Evolutionary conservation across 306 rosid species (phyloP).

Genomic region (Parietaria judaica): DNA sequence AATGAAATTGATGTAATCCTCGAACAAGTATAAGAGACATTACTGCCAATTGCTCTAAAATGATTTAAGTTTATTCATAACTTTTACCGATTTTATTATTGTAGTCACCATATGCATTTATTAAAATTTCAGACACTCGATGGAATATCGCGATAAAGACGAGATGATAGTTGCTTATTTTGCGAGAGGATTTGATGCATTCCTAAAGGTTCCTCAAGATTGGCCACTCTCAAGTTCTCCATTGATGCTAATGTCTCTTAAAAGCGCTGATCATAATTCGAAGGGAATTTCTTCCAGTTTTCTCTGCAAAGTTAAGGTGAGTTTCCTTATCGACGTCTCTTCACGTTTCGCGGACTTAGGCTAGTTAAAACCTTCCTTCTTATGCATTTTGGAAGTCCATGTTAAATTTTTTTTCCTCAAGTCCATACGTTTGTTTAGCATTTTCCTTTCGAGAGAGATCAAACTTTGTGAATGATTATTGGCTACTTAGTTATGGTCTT

Average conservation of each 20-base stretch:
- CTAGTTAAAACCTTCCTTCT: constrained; percentile 8
- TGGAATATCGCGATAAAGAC: constrained; percentile 58
- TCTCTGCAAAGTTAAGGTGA: constrained; percentile 61
- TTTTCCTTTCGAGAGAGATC: too few relatives aligned
- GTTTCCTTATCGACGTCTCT: constrained; percentile 5
- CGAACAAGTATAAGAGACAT: too few relatives aligned
- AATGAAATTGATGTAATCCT: too few relatives aligned
- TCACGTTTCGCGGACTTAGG: neutral
- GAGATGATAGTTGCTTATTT: constrained; percentile 59
- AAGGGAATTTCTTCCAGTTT: constrained; percentile 46
- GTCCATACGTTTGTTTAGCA: neutral
- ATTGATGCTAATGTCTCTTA: constrained; percentile 51
- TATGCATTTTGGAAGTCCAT: neutral
- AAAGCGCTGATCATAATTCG: constrained; percentile 40
- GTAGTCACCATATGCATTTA: neutral
- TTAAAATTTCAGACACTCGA: constrained; percentile 41
- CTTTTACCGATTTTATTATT: too few relatives aligned
- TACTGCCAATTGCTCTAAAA: neutral
- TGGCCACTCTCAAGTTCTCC: constrained; percentile 70
- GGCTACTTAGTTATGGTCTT: too few relatives aligned
- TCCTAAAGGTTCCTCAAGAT: constrained; percentile 54
- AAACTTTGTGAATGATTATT: too few relatives aligned
- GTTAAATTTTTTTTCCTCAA: too few relatives aligned
- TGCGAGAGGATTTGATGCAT: constrained; percentile 56
- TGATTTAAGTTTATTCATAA: neutral